phyloP scores from a whole-genome alignment of 1,139 yeast genomes.

The Candida labiduridarum region DNA sequence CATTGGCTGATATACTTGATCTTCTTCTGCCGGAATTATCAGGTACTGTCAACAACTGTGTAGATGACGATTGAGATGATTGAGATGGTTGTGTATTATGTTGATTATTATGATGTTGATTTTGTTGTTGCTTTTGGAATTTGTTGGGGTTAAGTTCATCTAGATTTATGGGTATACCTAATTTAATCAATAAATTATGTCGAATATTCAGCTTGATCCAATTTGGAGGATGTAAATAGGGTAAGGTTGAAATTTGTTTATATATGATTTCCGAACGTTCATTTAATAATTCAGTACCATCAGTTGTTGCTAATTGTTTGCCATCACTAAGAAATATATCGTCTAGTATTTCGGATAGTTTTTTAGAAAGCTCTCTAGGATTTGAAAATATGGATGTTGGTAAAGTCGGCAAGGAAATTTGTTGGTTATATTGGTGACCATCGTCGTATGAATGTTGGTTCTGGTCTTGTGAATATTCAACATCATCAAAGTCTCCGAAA shows the following conservation, averaged over 20 bases:
- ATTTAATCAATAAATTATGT: slow-evolving; percentile 53
- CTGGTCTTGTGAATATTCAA: slow-evolving; percentile 4
- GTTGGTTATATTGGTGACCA: neutral
- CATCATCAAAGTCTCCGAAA: slow-evolving; percentile 16
- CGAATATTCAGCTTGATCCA: slow-evolving; percentile 64
- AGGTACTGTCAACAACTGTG: neutral
- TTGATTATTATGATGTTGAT: neutral
- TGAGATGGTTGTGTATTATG: neutral
- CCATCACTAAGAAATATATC: slow-evolving; percentile 20
- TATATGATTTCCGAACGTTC: slow-evolving; percentile 32
- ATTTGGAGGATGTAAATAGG: slow-evolving; percentile 51
- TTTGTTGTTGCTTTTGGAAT: slow-evolving; percentile 1
- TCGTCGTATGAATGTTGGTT: neutral
- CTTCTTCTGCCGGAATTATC: slow-evolving; percentile 14
- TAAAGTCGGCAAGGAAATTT: neutral
- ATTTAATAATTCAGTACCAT: slow-evolving; percentile 20
- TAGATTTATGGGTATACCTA: slow-evolving; percentile 62
- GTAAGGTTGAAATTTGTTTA: slow-evolving; percentile 39
- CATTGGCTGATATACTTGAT: slow-evolving; percentile 28
- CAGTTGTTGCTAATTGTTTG: neutral
- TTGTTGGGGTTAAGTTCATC: slow-evolving; percentile 40
- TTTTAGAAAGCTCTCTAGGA: neutral
- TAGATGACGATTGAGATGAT: neutral
- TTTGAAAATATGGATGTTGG: slow-evolving; percentile 2
- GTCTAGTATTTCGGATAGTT: slow-evolving; percentile 17